A percentile compares a stretch with the other conserved stretches of the same genome.
Conservation (phyloP, 2,329 filamentous ascomycete species). For the Pseudopithomyces maydicus region DNA sequence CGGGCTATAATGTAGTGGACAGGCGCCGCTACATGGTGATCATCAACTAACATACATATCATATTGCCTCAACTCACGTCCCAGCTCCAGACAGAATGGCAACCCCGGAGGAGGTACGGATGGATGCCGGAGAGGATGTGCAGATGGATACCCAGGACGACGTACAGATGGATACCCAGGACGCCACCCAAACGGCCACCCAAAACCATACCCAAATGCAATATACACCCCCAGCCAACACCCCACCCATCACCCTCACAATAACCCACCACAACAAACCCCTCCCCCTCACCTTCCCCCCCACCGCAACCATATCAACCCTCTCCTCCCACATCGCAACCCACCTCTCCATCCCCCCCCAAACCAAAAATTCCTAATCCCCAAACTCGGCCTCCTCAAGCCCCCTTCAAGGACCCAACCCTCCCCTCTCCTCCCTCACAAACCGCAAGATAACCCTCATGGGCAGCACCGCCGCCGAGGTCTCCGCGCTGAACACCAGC, state of each 20-base stretch:
- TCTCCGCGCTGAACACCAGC: constrained; percentile 57
- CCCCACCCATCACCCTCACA: constrained; percentile 45
- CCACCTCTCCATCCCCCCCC: constrained; percentile 62
- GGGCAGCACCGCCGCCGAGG: constrained; percentile 65
- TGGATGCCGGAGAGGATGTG: too few species aligned
- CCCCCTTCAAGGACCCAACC: constrained; percentile 64
- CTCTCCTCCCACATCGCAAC: constrained; percentile 64
- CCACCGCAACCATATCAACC: constrained; percentile 59
- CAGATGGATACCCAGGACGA: too few species aligned
- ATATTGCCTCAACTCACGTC: constrained; percentile 20
- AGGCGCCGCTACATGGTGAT: too few species aligned
- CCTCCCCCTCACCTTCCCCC: constrained; percentile 54
- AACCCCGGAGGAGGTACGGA: too few species aligned
- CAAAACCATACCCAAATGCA: too few species aligned
- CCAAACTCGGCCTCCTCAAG: constrained; percentile 69
- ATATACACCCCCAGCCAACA: too few species aligned
- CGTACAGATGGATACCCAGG: constrained; percentile 20
- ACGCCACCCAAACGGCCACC: background rate
- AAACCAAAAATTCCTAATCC: constrained; percentile 71
- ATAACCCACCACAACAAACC: constrained; percentile 61
- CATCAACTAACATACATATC: constrained; percentile 32
- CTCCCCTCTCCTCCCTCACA: constrained; percentile 55
- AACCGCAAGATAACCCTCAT: constrained; percentile 69
- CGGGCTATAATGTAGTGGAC: too few species aligned
- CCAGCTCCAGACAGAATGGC: constrained; percentile 1